Evolutionary conservation across 768 basidiomycete genomes (phyloP).

Genomic region (Boletus pseudopeckii): DNA sequence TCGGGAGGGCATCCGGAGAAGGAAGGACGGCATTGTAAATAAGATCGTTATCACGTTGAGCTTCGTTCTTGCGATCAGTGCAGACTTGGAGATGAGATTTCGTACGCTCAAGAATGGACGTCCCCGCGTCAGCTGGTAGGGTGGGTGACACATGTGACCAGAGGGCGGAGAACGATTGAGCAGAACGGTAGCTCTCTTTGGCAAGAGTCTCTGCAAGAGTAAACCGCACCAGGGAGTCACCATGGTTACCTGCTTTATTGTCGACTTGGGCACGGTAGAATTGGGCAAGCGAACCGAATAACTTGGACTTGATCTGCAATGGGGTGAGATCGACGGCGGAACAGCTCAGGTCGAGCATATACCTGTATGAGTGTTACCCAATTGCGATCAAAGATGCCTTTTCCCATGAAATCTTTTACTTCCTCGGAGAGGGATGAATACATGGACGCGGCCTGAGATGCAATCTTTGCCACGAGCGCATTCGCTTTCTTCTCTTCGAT

Average conservation of each 20-base stretch:
- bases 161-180: constrained; percentile 62
- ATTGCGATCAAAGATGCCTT: constrained; percentile 91
- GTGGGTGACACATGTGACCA: constrained; percentile 78
- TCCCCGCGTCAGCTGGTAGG: constrained; percentile 81
- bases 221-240: constrained; percentile 80
- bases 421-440: constrained; percentile 85
- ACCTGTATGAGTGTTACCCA: constrained; percentile 90
- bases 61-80: constrained; percentile 70
- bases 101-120: constrained; percentile 75
- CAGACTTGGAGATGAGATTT: constrained; percentile 80
- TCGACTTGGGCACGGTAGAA: constrained; percentile 86
- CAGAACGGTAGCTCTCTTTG: constrained; percentile 76
- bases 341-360: constrained; percentile 10
- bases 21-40: constrained; percentile 94
- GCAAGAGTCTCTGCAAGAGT: constrained; percentile 72
- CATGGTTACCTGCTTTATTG: constrained; percentile 71
- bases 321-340: constrained; percentile 1
- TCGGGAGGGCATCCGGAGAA: constrained; percentile 69
- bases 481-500: constrained; percentile 87
- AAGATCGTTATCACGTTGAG: constrained; percentile 89
- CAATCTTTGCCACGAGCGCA: constrained; percentile 79
- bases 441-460: constrained; percentile 74
- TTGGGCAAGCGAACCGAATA: constrained; percentile 81
- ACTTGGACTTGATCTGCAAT: constrained; percentile 82
- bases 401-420: constrained; percentile 94